Conservation (phyloP, 2,329 filamentous ascomycete genomes). For the Fusarium irregulare region DNA sequence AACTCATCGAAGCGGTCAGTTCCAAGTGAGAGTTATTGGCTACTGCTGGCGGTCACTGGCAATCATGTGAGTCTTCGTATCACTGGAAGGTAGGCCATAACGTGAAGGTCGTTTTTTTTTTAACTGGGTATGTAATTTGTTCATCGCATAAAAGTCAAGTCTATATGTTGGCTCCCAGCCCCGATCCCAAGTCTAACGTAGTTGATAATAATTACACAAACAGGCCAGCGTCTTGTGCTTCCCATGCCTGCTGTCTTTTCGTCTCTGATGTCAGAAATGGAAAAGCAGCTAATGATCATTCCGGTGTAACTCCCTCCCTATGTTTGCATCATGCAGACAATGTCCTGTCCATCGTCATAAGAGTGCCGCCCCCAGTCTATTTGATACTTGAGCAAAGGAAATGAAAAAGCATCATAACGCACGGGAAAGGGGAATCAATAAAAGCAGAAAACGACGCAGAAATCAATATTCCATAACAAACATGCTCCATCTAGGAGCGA, state of each 20-base stretch:
- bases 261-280: constrained; percentile 27
- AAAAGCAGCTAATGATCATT: constrained; percentile 35
- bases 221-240: constrained; percentile 45
- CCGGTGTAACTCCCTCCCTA: constrained; percentile 45
- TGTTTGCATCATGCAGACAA: constrained; percentile 44
- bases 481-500: constrained; percentile 46
- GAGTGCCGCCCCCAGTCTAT: constrained; percentile 47
- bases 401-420: constrained; percentile 34
- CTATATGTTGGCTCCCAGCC: constrained; percentile 41
- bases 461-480: constrained; percentile 33
- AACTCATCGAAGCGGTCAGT: background rate
- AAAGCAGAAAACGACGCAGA: constrained; percentile 26
- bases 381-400: constrained; percentile 44
- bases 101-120: background rate
- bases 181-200: constrained; percentile 41
- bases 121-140: constrained; percentile 3
- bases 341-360: constrained; percentile 45
- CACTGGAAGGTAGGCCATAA: background rate
- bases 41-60: background rate
- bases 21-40: background rate
- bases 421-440: constrained; percentile 42
- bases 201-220: constrained; percentile 45
- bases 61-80: background rate
- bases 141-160: constrained; percentile 38
- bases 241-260: constrained; percentile 39